phyloP scores from a whole-genome alignment of 2,329 filamentous ascomycete genomes.

The Penicillium sp. region DNA sequence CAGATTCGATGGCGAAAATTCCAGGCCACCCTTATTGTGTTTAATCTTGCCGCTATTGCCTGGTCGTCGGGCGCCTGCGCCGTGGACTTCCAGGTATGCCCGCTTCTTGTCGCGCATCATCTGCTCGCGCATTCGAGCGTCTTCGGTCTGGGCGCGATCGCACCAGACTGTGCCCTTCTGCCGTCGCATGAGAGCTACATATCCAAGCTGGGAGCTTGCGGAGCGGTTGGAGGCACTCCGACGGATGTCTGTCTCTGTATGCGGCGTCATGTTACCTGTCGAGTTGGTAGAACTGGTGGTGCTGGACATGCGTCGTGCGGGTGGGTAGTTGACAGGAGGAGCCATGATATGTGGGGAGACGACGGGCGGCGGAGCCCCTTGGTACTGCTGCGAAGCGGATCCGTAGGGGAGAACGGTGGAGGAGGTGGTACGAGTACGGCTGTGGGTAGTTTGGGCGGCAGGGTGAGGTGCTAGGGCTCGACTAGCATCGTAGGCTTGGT shows the following conservation, averaged over 20 bases:
- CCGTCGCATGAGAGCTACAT: slow-evolving; percentile 91
- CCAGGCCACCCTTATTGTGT: slow-evolving; percentile 73
- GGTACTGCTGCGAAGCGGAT: slow-evolving; percentile 24
- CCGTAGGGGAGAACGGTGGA: slow-evolving; percentile 30
- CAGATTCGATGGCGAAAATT: slow-evolving; percentile 72
- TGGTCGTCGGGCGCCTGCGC: slow-evolving; percentile 50
- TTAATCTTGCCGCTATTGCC: slow-evolving; percentile 72
- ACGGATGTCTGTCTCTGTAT: slow-evolving; percentile 44
- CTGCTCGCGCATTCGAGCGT: slow-evolving; percentile 74
- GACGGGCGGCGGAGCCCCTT: slow-evolving; percentile 22
- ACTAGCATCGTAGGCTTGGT: slow-evolving; percentile 25
- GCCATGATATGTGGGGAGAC: slow-evolving; percentile 28
- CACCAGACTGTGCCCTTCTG: slow-evolving; percentile 99
- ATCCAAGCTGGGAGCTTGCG: slow-evolving; percentile 62
- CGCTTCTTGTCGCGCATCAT: slow-evolving; percentile 83
- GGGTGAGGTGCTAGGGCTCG: slow-evolving; percentile 26
- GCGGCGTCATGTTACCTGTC: slow-evolving; percentile 27
- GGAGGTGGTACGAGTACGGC: slow-evolving; percentile 40
- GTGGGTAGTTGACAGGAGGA: slow-evolving; percentile 19
- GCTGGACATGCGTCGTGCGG: slow-evolving; percentile 36
- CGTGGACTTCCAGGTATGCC: slow-evolving; percentile 76
- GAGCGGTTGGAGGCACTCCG: slow-evolving; percentile 80
- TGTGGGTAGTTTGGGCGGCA: slow-evolving; percentile 27
- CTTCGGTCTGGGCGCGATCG: slow-evolving; percentile 86
- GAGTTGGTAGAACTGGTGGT: slow-evolving; percentile 41